Base-by-base conservation (phyloP, 73 alveolate genomes). In the Paramecium sonneborni region DNA sequence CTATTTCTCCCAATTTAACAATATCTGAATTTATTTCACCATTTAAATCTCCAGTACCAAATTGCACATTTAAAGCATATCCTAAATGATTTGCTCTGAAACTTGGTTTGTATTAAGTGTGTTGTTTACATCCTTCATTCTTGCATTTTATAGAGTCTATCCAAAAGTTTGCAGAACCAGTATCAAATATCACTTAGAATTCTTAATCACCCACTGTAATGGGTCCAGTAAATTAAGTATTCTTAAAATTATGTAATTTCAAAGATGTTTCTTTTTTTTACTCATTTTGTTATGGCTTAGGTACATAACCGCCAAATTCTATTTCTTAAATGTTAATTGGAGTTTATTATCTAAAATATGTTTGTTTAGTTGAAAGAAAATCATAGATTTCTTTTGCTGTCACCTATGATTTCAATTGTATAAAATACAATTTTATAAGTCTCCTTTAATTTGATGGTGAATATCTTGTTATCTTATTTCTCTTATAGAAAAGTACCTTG, bases 131-230 rank as follows among this genome's bases (percentile, higher is more conserved):
- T 18, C 96, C 62, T 18, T 35, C 39, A 32, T 92, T 92, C 32
- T 92, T 39, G 52, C 97, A 95, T 28, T 37, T 43, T 20, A 69
- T 38, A 21, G 97, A 95, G 15, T 93, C 93, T 35, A 95, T 88
- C 94, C 94, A 93, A 23, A 94, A 68, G 30, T 95, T 95, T 12
- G 96, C 93, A 41, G 91, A 32, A 37, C 97, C 97, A 15, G 97
- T 96, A 92, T 96, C 98, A 92, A 96, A 96, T 6, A 95, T 95
- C 26, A 95, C 98, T 32, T 92, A 85, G 21, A 94, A 57, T 10
- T 82, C 89, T 82, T 93, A 57, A 62, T 95, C 96, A 1, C 98
- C 98, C 43, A 95, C 92, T 41, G 93, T 90, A 5, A 95, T 69
- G 23, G 85, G 91, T 30, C 94, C 94, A 69, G 94, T 70, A 62